Evolutionary conservation across 331 rosid genomes (phyloP), one percentile per base, ranked within the genome.

Genomic region (Pyrus hybrid): DNA sequence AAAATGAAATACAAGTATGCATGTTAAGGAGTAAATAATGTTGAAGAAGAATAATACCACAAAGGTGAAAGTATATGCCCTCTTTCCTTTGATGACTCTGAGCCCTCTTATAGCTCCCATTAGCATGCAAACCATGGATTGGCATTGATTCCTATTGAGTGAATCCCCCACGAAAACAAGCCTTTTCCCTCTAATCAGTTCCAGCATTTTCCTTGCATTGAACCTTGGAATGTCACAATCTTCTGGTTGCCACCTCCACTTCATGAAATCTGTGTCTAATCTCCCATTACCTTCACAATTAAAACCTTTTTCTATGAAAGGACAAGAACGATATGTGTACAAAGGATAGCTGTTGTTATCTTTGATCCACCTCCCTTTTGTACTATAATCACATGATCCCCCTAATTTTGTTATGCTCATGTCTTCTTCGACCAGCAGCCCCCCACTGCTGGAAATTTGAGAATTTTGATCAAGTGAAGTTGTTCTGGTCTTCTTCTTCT

Each of bases 81-180:
- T 93, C 76, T 84, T 90, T 78, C 74, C 91, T 71, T 84, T 94
- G 68, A 89, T 88, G 78, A 94, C 90, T 82, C 88, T 88, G 82
- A 95, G 81, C 29, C 93, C 93, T 74, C 76, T 86, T 71, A 90
- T 73, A 73, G 84, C 96, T 77, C 91, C 70, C 77, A 85, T 72
- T 80, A 94, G 80, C 97, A 94, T 80, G 79, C 99, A 94, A 47
- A 94, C 32, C 91, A 94, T 88, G 71, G 99, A 92, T 75, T 94
- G 97, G 97, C 99, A 94, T 76, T 94, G 99, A 67, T 94, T 94
- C 78, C 97, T 86, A 76, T 92, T 94, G 63, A 94, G 84, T 17
- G 99, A 94, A 85, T 94, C 99, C 13, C 97, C 99, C 83, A 90
- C 97, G 81, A 94, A 94, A 76, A 94, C 99, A 63, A 94, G 85